These are phyloP conservation scores for Aspergillus clavatus DNA, from an alignment of 2,329 filamentous ascomycete species.

Conservation along the genomic window DNA sequence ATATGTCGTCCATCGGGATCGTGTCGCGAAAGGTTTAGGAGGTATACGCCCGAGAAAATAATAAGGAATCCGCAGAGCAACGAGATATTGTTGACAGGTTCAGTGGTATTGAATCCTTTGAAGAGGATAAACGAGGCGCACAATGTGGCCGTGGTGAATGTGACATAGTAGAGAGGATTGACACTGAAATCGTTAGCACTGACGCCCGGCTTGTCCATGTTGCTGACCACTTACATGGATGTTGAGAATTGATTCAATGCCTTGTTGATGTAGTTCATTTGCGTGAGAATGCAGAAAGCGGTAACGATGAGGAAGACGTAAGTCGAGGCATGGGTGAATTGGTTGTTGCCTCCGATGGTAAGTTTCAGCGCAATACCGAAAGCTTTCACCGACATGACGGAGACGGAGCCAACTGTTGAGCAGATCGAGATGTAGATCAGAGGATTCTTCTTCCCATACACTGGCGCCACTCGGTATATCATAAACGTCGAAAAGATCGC, in stretches of 20 bases:
- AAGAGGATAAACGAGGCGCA: slow-evolving; percentile 95
- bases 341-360: slow-evolving; percentile 87
- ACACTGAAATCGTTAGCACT: slow-evolving; percentile 56
- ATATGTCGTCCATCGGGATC: slow-evolving; percentile 76
- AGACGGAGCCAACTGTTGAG: slow-evolving; percentile 92
- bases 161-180: slow-evolving; percentile 95
- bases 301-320: slow-evolving; percentile 97
- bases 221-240: slow-evolving; percentile 68
- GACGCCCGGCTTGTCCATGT: background rate
- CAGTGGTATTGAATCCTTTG: slow-evolving; percentile 90
- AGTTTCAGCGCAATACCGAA: slow-evolving; percentile 97
- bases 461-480: slow-evolving; percentile 91
- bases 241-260: slow-evolving; percentile 94
- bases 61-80: slow-evolving; percentile 88
- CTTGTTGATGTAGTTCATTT: slow-evolving; percentile 99
- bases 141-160: slow-evolving; percentile 90
- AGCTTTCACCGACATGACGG: slow-evolving; percentile 98
- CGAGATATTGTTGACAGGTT: slow-evolving; percentile 86
- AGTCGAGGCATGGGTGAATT: slow-evolving; percentile 90
- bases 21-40: slow-evolving; percentile 88
- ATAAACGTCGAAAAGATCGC: slow-evolving; percentile 81
- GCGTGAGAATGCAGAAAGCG: slow-evolving; percentile 86
- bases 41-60: slow-evolving; percentile 92
- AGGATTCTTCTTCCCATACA: slow-evolving; percentile 90
- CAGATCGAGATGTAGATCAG: slow-evolving; percentile 97